These are phyloP conservation scores for Lumnitzera racemosa DNA, from an alignment of 345 rosid genomes.

Conservation along the genomic window DNA sequence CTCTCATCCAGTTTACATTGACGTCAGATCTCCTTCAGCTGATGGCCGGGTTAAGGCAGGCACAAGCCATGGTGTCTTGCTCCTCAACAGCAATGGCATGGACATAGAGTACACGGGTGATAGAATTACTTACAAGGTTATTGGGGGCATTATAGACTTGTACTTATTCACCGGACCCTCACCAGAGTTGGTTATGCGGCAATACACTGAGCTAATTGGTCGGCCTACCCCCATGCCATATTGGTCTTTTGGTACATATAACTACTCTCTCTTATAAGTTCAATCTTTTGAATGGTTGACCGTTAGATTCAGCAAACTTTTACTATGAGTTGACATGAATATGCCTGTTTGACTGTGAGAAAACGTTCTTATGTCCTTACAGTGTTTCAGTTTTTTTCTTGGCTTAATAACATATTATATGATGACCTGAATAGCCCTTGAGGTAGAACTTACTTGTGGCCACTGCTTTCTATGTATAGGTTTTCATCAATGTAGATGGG, in stretches of 20 bases:
- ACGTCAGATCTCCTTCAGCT: slow-evolving; percentile 31
- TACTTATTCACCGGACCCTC: slow-evolving; percentile 49
- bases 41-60: slow-evolving; percentile 33
- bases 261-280: not conserved
- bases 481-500: slow-evolving; percentile 67
- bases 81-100: slow-evolving; percentile 70
- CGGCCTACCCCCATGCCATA: slow-evolving; percentile 76
- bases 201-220: slow-evolving; percentile 62
- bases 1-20: slow-evolving; percentile 70
- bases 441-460: not conserved
- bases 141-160: slow-evolving; percentile 62
- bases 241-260: slow-evolving; percentile 58
- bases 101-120: slow-evolving; percentile 47
- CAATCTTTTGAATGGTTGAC: too few species aligned
- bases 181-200: slow-evolving; percentile 50
- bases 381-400: too few species aligned
- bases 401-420: too few species aligned
- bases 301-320: too few species aligned
- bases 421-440: too few species aligned
- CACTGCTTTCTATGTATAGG: slow-evolving; percentile 22
- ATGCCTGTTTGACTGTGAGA: too few species aligned
- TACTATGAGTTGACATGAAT: too few species aligned
- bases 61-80: slow-evolving; percentile 49
- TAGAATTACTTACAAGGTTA: slow-evolving; percentile 50
- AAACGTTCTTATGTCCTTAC: too few species aligned